Base-by-base conservation (phyloP, 2,329 filamentous ascomycete species). In the Aspergillus eucalypticola region DNA sequence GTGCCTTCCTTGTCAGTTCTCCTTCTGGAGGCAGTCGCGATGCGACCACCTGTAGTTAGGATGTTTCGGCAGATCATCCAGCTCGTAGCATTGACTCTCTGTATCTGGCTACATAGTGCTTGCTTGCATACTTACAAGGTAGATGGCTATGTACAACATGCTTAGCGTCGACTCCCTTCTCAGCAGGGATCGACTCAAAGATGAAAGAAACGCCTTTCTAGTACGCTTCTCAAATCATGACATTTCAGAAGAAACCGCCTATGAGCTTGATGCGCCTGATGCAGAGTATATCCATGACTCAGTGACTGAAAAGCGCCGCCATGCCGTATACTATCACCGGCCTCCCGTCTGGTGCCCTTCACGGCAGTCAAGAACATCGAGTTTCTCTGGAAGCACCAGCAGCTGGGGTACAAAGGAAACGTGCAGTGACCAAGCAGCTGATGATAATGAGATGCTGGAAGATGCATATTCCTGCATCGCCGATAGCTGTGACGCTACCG, bases 261-360 rank as follows among this genome's bases (percentile, higher is more conserved):
- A 29, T 50, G 46, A 17, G 3, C 32, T 29, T 32, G 27, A 19
- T 11, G 38, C 29, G 11, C 58, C 61, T 5, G 64, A 64, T 38
- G 48, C 58, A 19, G 60, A 63, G 8, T 64, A 54, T 15, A 53
- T 64, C 8, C 60, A 64, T 17, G 68, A 67, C 49, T 70, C 71
- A 8, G 58, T 72, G 32, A 54, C 63, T 23, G 61, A 50, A 46
- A 67, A 59, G 52, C 68, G 72, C 60, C 71, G 73, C 21, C 72
- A 70, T 59, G 71, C 66, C 1, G 66, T 72, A 49, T 75, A 76
- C 56, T 68, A 71, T 50, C 65, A 69, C 58, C 67, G 73, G 19
- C 72, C 72, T 32, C 69, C 72, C 1, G 67, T 74, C 11, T 73
- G 69, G 66, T 65, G 56, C 38, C 61, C 66, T 23, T 56, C 64